Evolutionary conservation across 306 rosid genomes (phyloP).

Genomic region (Vigna reflexopilosa): DNA sequence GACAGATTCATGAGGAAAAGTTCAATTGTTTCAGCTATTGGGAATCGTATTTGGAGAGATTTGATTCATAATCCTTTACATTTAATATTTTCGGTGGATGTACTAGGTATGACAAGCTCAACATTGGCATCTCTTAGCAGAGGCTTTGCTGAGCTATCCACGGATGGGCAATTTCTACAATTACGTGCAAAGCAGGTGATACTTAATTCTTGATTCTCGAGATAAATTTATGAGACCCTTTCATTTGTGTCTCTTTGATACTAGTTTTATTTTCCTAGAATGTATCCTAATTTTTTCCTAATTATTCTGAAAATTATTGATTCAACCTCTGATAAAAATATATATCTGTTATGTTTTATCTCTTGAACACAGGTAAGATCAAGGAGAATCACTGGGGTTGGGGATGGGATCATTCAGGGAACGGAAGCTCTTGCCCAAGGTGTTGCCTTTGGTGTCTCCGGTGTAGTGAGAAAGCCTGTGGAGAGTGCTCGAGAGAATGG

Average conservation of each 20-base stretch:
- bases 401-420: slow-evolving; percentile 95
- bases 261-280: background rate
- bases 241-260: background rate
- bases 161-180: slow-evolving; percentile 93
- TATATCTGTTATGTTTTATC: background rate
- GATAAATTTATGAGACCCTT: background rate
- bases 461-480: slow-evolving; percentile 92
- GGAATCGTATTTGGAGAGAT: slow-evolving; percentile 95
- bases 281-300: background rate
- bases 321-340: no score
- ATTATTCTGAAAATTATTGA: no score
- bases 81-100: slow-evolving; percentile 91
- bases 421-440: slow-evolving; percentile 98
- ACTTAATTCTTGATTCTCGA: background rate
- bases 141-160: slow-evolving; percentile 98
- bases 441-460: slow-evolving; percentile 94
- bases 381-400: slow-evolving; percentile 95
- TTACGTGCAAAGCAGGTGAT: slow-evolving; percentile 93
- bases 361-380: slow-evolving; percentile 67
- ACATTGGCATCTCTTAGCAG: slow-evolving; percentile 91
- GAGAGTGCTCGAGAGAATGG: slow-evolving; percentile 96
- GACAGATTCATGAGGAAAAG: slow-evolving; percentile 97
- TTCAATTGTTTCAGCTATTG: slow-evolving; percentile 82
- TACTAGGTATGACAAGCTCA: slow-evolving; percentile 98
- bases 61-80: slow-evolving; percentile 96